These are phyloP conservation scores for Chlamydomonas incerta DNA, from an alignment of 139 green algal species.

Conservation along the genomic window DNA sequence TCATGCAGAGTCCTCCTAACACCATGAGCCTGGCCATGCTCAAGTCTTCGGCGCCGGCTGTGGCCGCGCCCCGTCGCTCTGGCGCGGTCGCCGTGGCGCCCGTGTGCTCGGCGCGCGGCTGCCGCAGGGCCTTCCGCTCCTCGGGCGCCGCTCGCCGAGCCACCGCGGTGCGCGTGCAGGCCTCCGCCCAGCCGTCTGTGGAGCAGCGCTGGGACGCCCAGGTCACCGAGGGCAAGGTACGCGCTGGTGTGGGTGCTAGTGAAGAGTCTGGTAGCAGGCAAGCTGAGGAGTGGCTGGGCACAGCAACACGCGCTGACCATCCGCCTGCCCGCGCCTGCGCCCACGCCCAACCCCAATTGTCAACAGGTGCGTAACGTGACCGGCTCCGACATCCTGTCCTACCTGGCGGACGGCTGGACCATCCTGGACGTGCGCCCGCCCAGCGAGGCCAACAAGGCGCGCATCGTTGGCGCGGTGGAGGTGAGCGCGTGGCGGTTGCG, in stretches of 20 bases:
- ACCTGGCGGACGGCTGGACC: conserved; percentile 85
- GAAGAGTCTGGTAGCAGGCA: too few species aligned
- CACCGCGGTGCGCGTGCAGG: background rate
- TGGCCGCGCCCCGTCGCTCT: too few species aligned
- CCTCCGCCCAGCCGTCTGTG: too few species aligned
- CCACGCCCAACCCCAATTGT: too few species aligned
- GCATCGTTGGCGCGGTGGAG: conserved; percentile 33
- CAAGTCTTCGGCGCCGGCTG: too few species aligned
- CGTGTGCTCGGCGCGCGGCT: background rate
- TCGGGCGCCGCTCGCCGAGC: background rate
- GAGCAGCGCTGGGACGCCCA: conserved; percentile 43
- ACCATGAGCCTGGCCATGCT: background rate
- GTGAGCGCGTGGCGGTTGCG: conserved; percentile 20
- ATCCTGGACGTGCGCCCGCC: conserved; percentile 89
- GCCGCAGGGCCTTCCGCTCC: background rate
- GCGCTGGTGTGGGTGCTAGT: too few species aligned
- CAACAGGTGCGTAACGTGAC: conserved; percentile 71
- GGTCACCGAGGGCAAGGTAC: conserved; percentile 35
- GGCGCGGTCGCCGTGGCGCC: too few species aligned
- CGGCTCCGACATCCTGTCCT: conserved; percentile 49
- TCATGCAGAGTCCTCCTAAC: background rate
- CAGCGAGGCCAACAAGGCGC: conserved; percentile 76
- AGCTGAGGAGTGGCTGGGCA: too few species aligned
- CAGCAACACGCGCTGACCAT: too few species aligned
- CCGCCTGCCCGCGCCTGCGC: too few species aligned